phyloP scores from a whole-genome alignment of 805 yeast species.

The Kazachstania taianensis region DNA sequence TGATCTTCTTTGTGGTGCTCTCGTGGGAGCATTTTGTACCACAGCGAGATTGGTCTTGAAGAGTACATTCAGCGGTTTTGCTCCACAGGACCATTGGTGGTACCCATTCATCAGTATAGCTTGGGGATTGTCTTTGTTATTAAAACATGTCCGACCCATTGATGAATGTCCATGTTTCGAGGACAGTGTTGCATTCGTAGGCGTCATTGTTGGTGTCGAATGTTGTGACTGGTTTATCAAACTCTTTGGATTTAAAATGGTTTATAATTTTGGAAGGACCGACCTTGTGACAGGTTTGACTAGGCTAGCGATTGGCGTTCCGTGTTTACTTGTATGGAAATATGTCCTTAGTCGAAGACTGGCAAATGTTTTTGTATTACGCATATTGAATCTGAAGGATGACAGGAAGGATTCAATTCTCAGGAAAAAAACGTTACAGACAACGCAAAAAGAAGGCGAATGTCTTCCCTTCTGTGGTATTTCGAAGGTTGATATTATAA shows the following conservation, averaged over 20 bases:
- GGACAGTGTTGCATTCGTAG: conserved; percentile 87
- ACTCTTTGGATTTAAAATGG: conserved; percentile 8
- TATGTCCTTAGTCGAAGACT: conserved; percentile 52
- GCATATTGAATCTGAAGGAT: conserved; percentile 13
- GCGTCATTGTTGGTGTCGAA: conserved; percentile 75
- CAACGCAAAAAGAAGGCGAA: conserved; percentile 14
- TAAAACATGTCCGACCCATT: conserved; percentile 70
- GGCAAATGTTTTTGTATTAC: conserved; percentile 39
- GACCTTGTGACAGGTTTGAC: conserved; percentile 24
- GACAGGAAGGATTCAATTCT: conserved; percentile 17
- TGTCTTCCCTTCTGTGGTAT: conserved; percentile 47
- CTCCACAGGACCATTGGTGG: conserved; percentile 15
- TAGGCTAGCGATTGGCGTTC: conserved; percentile 54
- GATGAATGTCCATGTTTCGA: conserved; percentile 96
- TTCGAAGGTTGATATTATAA: conserved; percentile 66
- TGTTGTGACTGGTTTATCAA: conserved; percentile 44
- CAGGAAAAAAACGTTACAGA: conserved; percentile 10
- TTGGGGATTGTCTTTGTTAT: conserved; percentile 41
- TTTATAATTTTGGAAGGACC: conserved; percentile 13
- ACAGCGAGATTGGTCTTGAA: conserved; percentile 36
- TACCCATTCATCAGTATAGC: conserved; percentile 32
- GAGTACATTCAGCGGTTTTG: conserved; percentile 7
- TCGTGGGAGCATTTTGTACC: conserved; percentile 50
- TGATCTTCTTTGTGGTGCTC: conserved; percentile 59
- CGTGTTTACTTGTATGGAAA: conserved; percentile 63